Evolutionary conservation across 805 yeast genomes (phyloP), one percentile per base, ranked within the genome.

Genomic region (Isabelozyma gotoi): DNA sequence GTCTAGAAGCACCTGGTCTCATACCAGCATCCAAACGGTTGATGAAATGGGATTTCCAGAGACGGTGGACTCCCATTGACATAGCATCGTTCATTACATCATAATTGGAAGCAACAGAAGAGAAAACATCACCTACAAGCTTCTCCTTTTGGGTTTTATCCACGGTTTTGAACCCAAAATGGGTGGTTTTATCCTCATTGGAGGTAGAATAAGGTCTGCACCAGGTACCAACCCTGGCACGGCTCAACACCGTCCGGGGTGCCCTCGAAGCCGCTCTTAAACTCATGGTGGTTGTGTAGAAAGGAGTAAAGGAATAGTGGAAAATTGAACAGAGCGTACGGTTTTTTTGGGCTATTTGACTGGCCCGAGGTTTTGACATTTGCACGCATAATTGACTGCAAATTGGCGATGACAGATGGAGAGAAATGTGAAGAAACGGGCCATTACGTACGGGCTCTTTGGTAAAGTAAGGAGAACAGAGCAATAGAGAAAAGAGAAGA

Each of bases 41-140:
- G 56, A 94, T 90, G 62, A 94, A 85, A 60, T 91, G 96, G 59
- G 80, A 81, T 62, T 94, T 94, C 99, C 99, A 94, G 37, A 92
- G 71, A 56, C 99, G 77, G 64, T 94, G 99, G 38, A 94, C 78
- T 34, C 99, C 99, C 63, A 91, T 64, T 5, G 97, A 88, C 99
- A 94, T 94, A 36, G 89, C 96, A 68, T 94, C 99, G 70, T 94
- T 94, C 99, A 94, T 94, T 40, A 89, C 75, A 68, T 94, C 99
- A 65, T 94, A 94, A 43, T 82, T 90, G 29, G 90, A 80, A 3
- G 99, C 99, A 33, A 94, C 99, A 4, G 95, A 87, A 5, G 96
- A 86, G 64, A 94, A 94, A 19, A 94, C 98, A 19, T 84, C 84
- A 39, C 88, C 85, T n/a, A 71, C 96, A 39, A 88, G 66, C 53